Base-by-base conservation (phyloP, 345 rosid genomes). In the Angophora floribunda region DNA sequence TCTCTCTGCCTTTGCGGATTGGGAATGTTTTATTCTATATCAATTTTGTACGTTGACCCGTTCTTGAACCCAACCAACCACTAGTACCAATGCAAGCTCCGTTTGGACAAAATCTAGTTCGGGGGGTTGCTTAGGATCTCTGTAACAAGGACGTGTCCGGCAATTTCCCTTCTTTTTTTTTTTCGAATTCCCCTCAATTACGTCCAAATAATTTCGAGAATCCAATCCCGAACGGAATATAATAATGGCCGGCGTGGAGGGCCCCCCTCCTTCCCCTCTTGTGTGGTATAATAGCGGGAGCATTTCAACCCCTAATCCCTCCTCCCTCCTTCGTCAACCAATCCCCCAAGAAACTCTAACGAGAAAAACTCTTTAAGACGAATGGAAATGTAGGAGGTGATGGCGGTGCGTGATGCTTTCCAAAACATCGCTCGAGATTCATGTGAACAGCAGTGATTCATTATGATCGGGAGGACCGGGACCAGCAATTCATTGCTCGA, bases 111-210 rank as follows among this genome's bases (percentile, higher is more conserved):
- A 85, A 90, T 89, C 88, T 91, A 86, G 86, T 87, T 92, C 61
- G n/a, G 85, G 28, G 87, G 94, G 89, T 95, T 95, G 96, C 95
- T 93, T 93, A 14, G 91, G 90, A 91, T 91, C 93, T 89, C 92
- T 89, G 95, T 94, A 93, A 93, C 93, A 93, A 91, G 19, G 92
- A 92, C 94, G 78, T 75, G 91, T 89, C 92, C 87, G 75, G 89
- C 87, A 55, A 41, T 86, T 49, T 47, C 13, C 82, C 19, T 50
- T 65, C 12, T 47, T 12, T 24, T 67, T n/a, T 52, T 41, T 36
- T 88, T 8, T 67, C 24, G 70, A 88, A 24, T 22, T 22, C 41
- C 41, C 26, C 63, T 57, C 63, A 4, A 57, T 57, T 9, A 57
- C 63, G 63, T 4, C 63, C 28, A 22, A 55, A 22, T 9, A 22